Percentiles rank a stretch among this genome's conserved stretches.
Evolutionary conservation across 2,329 filamentous ascomycete genomes (phyloP).

Genomic region (Nemania abortiva): DNA sequence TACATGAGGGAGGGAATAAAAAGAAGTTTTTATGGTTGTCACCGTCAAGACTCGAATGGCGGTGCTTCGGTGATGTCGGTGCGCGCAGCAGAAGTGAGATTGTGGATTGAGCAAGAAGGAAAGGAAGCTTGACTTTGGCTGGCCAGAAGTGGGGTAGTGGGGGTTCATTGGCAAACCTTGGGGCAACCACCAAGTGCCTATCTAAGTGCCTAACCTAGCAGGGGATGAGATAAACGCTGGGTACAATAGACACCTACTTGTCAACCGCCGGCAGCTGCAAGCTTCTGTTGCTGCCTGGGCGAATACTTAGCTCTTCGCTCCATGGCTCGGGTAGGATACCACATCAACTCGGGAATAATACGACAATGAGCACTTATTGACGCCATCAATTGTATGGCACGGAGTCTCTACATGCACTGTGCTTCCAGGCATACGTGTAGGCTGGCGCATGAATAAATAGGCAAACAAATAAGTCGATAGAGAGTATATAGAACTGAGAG

Average conservation of each 20-base stretch:
- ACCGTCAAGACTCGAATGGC: slow-evolving; percentile 48
- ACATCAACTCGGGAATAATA: too few species aligned
- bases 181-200: not conserved
- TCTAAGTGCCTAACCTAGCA: too few species aligned
- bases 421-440: too few species aligned
- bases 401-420: too few species aligned
- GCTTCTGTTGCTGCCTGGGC: too few species aligned
- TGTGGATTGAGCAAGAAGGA: slow-evolving; percentile 13
- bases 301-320: too few species aligned
- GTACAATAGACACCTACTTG: too few species aligned
- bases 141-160: slow-evolving; percentile 25
- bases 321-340: too few species aligned
- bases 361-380: too few species aligned
- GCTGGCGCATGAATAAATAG: not conserved
- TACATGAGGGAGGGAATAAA: slow-evolving; percentile 42
- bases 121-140: slow-evolving; percentile 24
- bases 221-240: too few species aligned
- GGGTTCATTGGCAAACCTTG: not conserved
- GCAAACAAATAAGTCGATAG: not conserved
- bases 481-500: not conserved
- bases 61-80: slow-evolving; percentile 42
- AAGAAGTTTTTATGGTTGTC: slow-evolving; percentile 39
- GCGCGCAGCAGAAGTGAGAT: slow-evolving; percentile 18
- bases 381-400: too few species aligned
- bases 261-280: too few species aligned